phyloP scores from a whole-genome alignment of 352 stramenopile genomes.

The Pythium brassicae region DNA sequence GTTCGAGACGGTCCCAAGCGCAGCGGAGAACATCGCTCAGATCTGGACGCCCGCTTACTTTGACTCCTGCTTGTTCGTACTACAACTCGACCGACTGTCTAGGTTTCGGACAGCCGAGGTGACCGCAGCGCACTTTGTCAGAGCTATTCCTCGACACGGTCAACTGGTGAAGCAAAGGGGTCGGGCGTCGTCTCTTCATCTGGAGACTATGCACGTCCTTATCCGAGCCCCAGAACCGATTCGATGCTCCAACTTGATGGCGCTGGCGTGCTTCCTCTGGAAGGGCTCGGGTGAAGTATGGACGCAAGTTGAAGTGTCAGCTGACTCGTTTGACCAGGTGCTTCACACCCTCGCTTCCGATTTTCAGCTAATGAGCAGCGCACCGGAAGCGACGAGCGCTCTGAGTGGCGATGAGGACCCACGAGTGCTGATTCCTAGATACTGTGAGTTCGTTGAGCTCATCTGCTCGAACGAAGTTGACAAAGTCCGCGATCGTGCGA shows the following conservation, averaged over 20 bases:
- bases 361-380: neutral
- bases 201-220: slow-evolving; percentile 5
- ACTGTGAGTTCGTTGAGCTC: slow-evolving; percentile 10
- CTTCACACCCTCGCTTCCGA: slow-evolving; percentile 3
- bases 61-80: slow-evolving; percentile 2
- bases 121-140: slow-evolving; percentile 3
- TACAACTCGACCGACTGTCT: slow-evolving; percentile 1
- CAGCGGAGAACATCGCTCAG: neutral
- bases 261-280: slow-evolving; percentile 3
- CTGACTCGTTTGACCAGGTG: slow-evolving; percentile 5
- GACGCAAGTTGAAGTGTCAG: neutral
- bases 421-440: neutral
- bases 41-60: slow-evolving; percentile 11
- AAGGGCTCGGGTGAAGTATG: slow-evolving; percentile 1
- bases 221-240: neutral
- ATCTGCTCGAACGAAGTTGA: slow-evolving; percentile 10
- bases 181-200: slow-evolving; percentile 1
- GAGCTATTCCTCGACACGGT: neutral
- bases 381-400: neutral
- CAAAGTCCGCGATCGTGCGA: slow-evolving; percentile 6
- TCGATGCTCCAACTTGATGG: slow-evolving; percentile 1
- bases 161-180: neutral
- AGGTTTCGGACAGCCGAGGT: slow-evolving; percentile 3
- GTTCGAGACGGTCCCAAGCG: neutral
- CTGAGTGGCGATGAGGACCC: neutral